phyloP scores from a whole-genome alignment of 257 asterid genomes.

The Solanum okadae region DNA sequence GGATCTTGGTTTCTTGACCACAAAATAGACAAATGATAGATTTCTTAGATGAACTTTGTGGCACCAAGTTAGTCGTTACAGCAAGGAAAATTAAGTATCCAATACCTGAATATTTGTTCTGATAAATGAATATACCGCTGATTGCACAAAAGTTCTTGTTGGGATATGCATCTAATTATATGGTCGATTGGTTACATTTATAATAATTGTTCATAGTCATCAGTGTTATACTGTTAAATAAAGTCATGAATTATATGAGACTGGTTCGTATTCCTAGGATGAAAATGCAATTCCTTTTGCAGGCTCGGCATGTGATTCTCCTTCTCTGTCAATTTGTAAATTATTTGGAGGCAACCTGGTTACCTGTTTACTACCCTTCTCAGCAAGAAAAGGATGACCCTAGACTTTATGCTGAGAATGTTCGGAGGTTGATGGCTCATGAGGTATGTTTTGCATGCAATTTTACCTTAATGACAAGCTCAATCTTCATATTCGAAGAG shows the following conservation, averaged over 20 bases:
- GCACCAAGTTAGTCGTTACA: background rate
- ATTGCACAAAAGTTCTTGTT: background rate
- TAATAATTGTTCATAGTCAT: background rate
- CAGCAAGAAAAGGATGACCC: constrained; percentile 86
- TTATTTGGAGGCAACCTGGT: constrained; percentile 54
- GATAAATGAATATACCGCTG: background rate
- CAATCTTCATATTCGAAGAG: background rate
- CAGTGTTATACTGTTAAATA: background rate
- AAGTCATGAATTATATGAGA: background rate
- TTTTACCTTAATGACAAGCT: background rate
- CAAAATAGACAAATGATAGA: background rate
- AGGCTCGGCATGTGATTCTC: constrained; percentile 77
- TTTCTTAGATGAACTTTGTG: background rate
- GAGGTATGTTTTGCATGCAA: constrained; percentile 44
- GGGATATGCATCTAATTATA: background rate
- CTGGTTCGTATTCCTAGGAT: constrained; percentile 3
- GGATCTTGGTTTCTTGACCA: background rate
- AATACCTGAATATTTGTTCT: background rate
- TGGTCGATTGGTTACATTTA: background rate
- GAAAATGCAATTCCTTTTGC: constrained; percentile 22
- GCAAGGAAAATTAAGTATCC: background rate
- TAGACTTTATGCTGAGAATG: constrained; percentile 76
- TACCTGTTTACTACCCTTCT: constrained; percentile 80
- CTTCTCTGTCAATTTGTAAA: constrained; percentile 87
- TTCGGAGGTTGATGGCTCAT: constrained; percentile 76